Base-by-base conservation (phyloP, 352 stramenopile species). In the Globisporangium uncinulatum region DNA sequence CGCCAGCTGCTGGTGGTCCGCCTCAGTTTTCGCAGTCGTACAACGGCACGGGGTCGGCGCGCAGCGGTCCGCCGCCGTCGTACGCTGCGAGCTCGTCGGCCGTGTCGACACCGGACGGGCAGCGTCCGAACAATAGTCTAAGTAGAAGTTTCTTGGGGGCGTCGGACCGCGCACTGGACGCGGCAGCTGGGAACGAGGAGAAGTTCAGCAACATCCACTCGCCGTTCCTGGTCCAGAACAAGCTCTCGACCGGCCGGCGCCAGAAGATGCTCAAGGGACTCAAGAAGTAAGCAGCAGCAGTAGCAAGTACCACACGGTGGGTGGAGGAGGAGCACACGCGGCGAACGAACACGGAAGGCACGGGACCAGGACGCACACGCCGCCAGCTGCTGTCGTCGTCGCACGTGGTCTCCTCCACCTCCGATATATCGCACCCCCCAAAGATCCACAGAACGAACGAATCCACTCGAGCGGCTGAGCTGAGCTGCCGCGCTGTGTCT, bases 231-330 rank as follows among this genome's bases (percentile, higher is more conserved):
- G 74, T 82, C 57, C 79, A 87, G 66, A 91, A 89, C 70, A 94
- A 94, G 63, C 76, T 94, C 42, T 94, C 84, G 39, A 90, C 82
- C 6, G 81, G 83, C 34, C 82, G 82, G 49, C 76, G 84, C 15
- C 84, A 94, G 73, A 92, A 92, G 69, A 94, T 94, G 80, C 71
- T 94, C 31, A 94, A 94, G 79, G 82, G 83, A 14, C 68, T 94
- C 47, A 92, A 90, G 68, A 94, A 94, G 67, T 94, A 90, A 50
- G 20, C 41, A 3, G 43, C 11, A 10, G n/a, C 15, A 6, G 31
- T 42, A 20, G 34, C 4, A 49, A 32, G 31, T 10, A 29, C 9
- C 43, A 9, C 24, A 29, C 24, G 24, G 24, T 19, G 36, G 21
- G 15, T 20, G 39, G 21, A 62, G 32, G 41, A 51, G 51, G 8